phyloP scores from a whole-genome alignment of 306 rosid species.

The Inga oerstediana region DNA sequence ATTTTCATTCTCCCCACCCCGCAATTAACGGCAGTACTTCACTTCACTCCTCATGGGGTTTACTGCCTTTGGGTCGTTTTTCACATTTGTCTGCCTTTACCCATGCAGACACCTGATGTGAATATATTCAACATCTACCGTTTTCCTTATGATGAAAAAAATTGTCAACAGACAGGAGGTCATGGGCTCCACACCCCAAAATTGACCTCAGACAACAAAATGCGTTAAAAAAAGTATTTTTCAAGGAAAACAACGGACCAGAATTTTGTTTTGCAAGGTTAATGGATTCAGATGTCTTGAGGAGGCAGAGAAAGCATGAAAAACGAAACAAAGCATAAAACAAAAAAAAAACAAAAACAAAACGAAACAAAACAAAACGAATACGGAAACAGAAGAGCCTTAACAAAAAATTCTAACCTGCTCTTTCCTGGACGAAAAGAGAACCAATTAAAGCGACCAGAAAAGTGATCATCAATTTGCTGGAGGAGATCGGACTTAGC shows the following conservation, averaged over 20 bases:
- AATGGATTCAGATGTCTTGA: background rate
- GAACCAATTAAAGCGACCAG: conserved; percentile 70
- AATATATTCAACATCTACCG: background rate
- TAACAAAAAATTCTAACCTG: conserved; percentile 42
- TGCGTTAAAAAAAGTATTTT: background rate
- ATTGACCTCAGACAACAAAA: background rate
- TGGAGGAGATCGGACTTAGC: conserved; percentile 78
- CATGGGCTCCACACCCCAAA: background rate
- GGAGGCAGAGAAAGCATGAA: background rate
- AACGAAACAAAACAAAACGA: background rate
- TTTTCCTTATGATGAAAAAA: background rate
- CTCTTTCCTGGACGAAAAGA: conserved; percentile 76
- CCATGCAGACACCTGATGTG: background rate
- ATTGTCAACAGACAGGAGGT: background rate
- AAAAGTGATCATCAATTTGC: conserved; percentile 66
- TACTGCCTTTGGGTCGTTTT: too few species aligned
- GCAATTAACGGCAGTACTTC: background rate
- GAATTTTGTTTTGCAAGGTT: background rate
- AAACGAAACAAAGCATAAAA: background rate
- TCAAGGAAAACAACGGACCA: background rate
- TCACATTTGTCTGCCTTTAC: background rate
- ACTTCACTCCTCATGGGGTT: background rate
- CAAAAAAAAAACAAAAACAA: background rate
- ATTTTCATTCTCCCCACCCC: background rate
- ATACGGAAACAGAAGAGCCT: background rate